Evolutionary conservation across 225 moss, liverwort and hornwort genomes (phyloP), one percentile per base, ranked within the genome.

Genomic region (Climacium dendroides): DNA sequence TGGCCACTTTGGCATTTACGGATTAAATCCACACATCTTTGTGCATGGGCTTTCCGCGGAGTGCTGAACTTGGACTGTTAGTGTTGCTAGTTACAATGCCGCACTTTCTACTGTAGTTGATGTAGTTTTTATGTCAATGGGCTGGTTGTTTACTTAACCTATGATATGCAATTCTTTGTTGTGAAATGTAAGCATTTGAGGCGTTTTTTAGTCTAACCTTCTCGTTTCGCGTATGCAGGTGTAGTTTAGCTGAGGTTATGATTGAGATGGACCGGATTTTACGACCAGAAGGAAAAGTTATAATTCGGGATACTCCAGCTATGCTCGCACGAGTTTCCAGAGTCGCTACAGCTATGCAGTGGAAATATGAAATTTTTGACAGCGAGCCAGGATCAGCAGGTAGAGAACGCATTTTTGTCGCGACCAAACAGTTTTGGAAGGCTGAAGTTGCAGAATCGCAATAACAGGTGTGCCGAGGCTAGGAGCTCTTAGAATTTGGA

Each of bases 201-300:
- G 10, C 69, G 39, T 34, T 15, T 26, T 67, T 61, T 2, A 20
- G 54, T 70, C n/a, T 88, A 61, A 87, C 73, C 53, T 9, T 82
- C 13, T 79, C 71, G 79, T 89, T 87, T 52, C 70, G 19, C 62
- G 52, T 65, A 69, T 80, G 83, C 89, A 97, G 96, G 91, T 97
- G 96, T 86, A 94, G 90, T 88, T 83, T 96, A 74, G 95, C 96
- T 74, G 92, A 94, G 86, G 94, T 97, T 65, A 72, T 97, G 89
- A 54, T 96, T 52, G 96, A 97, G 90, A 97, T 97, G 96, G 96
- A 97, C 87, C 96, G 96, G 50, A 94, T 96, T 65, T 79, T 97
- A 75, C 93, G 96, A 81, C 96, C 96, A 28, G 92, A 91, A 85
- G 96, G 96, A 69, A 94, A 90, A 60, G 93, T 94, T 15, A 52